These are phyloP conservation scores for Sicyos edulis DNA, from an alignment of 306 rosid species.

Conservation along the genomic window DNA sequence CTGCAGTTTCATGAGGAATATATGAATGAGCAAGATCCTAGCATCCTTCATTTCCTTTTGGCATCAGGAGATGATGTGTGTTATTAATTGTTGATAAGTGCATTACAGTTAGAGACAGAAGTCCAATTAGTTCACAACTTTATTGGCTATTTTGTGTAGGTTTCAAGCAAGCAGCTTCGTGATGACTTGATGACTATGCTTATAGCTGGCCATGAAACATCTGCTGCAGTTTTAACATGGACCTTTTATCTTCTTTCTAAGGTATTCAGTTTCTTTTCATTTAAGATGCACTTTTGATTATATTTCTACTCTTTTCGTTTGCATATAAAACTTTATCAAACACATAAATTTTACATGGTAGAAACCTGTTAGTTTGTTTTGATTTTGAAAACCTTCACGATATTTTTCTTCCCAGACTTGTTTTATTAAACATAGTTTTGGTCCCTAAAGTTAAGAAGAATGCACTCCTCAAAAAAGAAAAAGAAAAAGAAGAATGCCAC, in stretches of 20 bases:
- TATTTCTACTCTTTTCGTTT: background rate
- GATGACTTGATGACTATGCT: slow-evolving; percentile 99
- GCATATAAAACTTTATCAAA: background rate
- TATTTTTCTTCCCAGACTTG: background rate
- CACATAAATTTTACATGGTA: background rate
- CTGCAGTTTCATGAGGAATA: slow-evolving; percentile 93
- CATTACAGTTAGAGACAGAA: background rate
- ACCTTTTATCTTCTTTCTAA: slow-evolving; percentile 83
- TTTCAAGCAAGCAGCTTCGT: slow-evolving; percentile 96
- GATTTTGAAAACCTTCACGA: background rate
- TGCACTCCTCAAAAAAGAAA: no score
- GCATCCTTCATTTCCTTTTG: slow-evolving; percentile 89
- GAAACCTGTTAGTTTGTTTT: background rate
- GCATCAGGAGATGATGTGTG: slow-evolving; percentile 95
- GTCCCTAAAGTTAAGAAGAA: background rate
- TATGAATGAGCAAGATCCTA: slow-evolving; percentile 93
- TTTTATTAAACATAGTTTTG: background rate
- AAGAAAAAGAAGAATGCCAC: no score
- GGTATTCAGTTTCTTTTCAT: slow-evolving; percentile 30
- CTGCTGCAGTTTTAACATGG: slow-evolving; percentile 99
- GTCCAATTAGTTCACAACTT: slow-evolving; percentile 17
- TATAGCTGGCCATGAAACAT: slow-evolving; percentile 98
- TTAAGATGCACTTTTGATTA: background rate
- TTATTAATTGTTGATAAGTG: background rate
- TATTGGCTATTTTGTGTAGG: slow-evolving; percentile 41